Percentiles rank a stretch among this genome's conserved stretches.
phyloP scores from a whole-genome alignment of 441 rosid genomes.

The Euphorbia celastroides region DNA sequence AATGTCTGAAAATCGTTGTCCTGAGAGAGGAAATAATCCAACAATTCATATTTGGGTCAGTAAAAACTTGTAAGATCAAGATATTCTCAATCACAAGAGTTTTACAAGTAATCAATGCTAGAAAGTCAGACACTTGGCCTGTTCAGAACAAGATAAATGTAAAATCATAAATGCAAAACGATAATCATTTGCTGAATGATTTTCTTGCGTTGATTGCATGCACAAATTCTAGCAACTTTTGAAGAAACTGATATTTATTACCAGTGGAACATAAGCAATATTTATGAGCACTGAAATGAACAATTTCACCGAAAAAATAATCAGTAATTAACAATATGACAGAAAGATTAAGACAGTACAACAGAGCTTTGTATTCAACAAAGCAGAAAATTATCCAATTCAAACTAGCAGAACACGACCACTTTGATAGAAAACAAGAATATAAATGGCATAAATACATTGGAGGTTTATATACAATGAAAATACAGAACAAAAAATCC shows the following conservation, averaged over 20 bases:
- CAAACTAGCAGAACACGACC: background rate
- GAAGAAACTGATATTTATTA: background rate
- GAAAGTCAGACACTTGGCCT: too few species aligned
- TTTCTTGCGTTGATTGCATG: background rate
- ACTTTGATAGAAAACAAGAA: background rate
- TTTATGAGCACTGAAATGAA: too few species aligned
- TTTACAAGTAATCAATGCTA: too few species aligned
- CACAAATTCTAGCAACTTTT: background rate
- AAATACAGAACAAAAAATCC: background rate
- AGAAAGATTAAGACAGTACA: too few species aligned
- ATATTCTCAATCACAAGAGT: background rate
- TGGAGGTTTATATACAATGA: background rate
- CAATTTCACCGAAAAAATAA: too few species aligned
- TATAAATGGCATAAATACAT: background rate
- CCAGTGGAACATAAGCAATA: too few species aligned
- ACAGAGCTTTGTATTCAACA: too few species aligned
- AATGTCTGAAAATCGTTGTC: constrained; percentile 46
- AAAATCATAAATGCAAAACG: background rate
- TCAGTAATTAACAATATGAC: too few species aligned
- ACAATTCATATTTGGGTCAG: background rate
- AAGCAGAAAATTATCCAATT: background rate
- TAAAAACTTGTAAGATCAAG: background rate
- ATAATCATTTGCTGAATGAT: background rate
- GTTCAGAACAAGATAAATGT: too few species aligned
- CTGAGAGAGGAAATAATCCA: constrained; percentile 23